Percentiles rank a stretch among this genome's conserved stretches.
phyloP scores from a whole-genome alignment of 140 eudicot genomes.

The Bidens hawaiensis region DNA sequence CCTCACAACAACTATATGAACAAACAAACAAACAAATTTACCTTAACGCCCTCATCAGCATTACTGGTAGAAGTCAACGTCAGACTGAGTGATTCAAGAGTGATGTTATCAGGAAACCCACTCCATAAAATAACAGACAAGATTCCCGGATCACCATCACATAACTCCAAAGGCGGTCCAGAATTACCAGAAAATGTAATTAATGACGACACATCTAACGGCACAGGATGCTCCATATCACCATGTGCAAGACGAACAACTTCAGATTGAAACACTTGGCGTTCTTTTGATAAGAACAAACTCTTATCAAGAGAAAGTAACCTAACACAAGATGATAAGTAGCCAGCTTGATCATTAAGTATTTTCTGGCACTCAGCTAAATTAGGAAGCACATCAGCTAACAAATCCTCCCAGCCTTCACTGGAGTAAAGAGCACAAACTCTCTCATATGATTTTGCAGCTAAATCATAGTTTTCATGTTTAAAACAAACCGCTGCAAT shows the following conservation, averaged over 20 bases:
- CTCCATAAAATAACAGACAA: conserved; percentile 84
- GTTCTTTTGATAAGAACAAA: conserved; percentile 76
- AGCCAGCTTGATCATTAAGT: conserved; percentile 92
- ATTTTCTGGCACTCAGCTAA: conserved; percentile 88
- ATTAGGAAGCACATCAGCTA: conserved; percentile 96
- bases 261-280: conserved; percentile 91
- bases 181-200: conserved; percentile 87
- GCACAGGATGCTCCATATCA: conserved; percentile 95
- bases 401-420: conserved; percentile 95
- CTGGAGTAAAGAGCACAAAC: conserved; percentile 97
- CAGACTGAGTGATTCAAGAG: conserved; percentile 87
- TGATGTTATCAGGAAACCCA: conserved; percentile 96
- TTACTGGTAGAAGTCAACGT: conserved; percentile 72
- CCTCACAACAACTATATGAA: conserved; percentile 4
- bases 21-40: conserved; percentile 25
- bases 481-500: conserved; percentile 84
- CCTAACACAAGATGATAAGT: conserved; percentile 89
- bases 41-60: conserved; percentile 98
- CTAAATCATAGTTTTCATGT: conserved; percentile 68
- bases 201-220: conserved; percentile 89
- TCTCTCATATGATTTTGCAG: conserved; percentile 85
- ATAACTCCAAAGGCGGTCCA: conserved; percentile 76
- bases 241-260: conserved; percentile 90
- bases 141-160: conserved; percentile 96
- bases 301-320: conserved; percentile 83